Conservation (phyloP, 1,284 basidiomycete genomes). For the Farysia itapuensis region DNA sequence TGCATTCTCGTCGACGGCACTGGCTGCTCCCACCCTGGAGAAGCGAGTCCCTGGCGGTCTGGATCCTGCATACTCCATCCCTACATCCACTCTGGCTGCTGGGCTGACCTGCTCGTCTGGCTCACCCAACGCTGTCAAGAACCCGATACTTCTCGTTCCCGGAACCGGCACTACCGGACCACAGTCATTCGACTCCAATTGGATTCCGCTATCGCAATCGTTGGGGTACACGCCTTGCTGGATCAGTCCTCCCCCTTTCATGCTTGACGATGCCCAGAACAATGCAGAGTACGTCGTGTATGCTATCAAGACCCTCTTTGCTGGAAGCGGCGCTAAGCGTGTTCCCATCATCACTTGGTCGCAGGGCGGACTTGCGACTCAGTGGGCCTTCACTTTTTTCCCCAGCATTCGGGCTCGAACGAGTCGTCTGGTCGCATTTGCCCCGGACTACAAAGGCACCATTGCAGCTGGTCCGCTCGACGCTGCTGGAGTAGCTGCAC, state of each 20-base stretch:
- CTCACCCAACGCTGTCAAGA: slow-evolving; percentile 13
- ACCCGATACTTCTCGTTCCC: slow-evolving; percentile 31
- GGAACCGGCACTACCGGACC: slow-evolving; percentile 17
- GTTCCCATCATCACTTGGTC: slow-evolving; percentile 30
- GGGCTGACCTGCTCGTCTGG: slow-evolving; percentile 8
- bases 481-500: not conserved
- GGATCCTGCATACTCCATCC: slow-evolving; percentile 9
- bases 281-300: slow-evolving; percentile 37
- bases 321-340: slow-evolving; percentile 1
- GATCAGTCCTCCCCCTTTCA: slow-evolving; percentile 21
- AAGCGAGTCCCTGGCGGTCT: slow-evolving; percentile 13
- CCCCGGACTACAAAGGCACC: slow-evolving; percentile 32
- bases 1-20: too few relatives aligned
- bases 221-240: slow-evolving; percentile 29
- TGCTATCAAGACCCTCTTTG: slow-evolving; percentile 11
- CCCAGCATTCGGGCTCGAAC: slow-evolving; percentile 11
- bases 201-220: slow-evolving; percentile 15
- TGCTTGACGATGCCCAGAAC: slow-evolving; percentile 27
- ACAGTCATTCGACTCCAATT: slow-evolving; percentile 21
- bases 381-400: slow-evolving; percentile 30
- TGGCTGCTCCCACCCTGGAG: too few relatives aligned
- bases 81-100: slow-evolving; percentile 6
- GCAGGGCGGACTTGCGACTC: slow-evolving; percentile 16
- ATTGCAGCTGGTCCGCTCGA: slow-evolving; percentile 4
- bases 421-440: slow-evolving; percentile 20